These are phyloP conservation scores for Comarum palustre DNA, from an alignment of 306 rosid species.

Conservation along the genomic window DNA sequence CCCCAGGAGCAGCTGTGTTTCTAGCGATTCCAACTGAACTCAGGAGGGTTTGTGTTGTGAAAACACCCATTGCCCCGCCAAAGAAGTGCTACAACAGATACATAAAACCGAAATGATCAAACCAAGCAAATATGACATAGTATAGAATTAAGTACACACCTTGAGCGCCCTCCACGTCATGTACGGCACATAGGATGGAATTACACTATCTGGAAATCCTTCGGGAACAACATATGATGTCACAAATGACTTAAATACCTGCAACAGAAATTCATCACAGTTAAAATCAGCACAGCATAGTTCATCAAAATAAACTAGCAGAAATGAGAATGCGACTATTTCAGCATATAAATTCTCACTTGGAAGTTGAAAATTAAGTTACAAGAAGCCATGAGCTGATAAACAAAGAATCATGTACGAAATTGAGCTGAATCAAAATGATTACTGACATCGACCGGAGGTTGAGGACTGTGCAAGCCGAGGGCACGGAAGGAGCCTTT, in stretches of 20 bases:
- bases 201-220: constrained; percentile 86
- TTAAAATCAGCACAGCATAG: not conserved
- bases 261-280: constrained; percentile 29
- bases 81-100: constrained; percentile 65
- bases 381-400: not conserved
- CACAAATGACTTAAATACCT: constrained; percentile 68
- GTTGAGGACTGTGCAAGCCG: constrained; percentile 54
- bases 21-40: constrained; percentile 82
- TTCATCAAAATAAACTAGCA: not conserved
- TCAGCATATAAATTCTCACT: not conserved
- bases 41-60: constrained; percentile 89
- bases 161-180: constrained; percentile 97
- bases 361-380: not conserved
- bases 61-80: constrained; percentile 99
- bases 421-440: not conserved
- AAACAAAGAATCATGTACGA: not conserved
- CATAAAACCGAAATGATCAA: not conserved
- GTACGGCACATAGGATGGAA: constrained; percentile 90
- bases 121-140: not conserved
- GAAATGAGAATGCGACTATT: not conserved
- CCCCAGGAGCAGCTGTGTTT: constrained; percentile 67
- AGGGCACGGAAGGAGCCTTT: constrained; percentile 70
- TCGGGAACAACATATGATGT: constrained; percentile 95
- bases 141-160: constrained; percentile 36
- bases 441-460: constrained; percentile 59